Percentiles rank a stretch among this genome's conserved stretches.
Evolutionary conservation across 352 stramenopile species (phyloP).

Genomic region (Phytophthora ohioensis): DNA sequence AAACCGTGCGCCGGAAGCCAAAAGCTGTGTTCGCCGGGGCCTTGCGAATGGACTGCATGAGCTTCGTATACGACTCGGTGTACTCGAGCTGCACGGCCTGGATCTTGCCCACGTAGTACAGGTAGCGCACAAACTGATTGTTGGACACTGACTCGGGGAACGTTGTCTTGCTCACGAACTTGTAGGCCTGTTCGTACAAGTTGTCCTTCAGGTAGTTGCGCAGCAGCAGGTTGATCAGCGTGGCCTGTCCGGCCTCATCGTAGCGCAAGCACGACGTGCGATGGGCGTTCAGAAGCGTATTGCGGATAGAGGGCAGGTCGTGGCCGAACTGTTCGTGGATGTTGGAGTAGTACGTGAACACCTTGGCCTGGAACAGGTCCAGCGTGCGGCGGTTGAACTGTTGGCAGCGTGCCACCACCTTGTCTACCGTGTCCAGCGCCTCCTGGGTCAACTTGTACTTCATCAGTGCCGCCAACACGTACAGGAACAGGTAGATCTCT

Average conservation of each 20-base stretch:
- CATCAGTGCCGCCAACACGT: slow-evolving; percentile 74
- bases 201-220: slow-evolving; percentile 92
- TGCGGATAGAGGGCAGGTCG: slow-evolving; percentile 69
- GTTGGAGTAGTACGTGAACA: slow-evolving; percentile 81
- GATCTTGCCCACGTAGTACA: slow-evolving; percentile 97
- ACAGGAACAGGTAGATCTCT: slow-evolving; percentile 87
- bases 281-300: slow-evolving; percentile 79
- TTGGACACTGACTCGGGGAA: slow-evolving; percentile 95
- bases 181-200: slow-evolving; percentile 93
- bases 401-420: slow-evolving; percentile 67
- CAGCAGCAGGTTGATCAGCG: slow-evolving; percentile 92
- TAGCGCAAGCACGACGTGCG: slow-evolving; percentile 90
- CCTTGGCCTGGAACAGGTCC: slow-evolving; percentile 81
- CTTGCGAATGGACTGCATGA: slow-evolving; percentile 97
- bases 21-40: slow-evolving; percentile 95
- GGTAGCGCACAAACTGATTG: slow-evolving; percentile 98
- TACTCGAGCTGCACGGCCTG: slow-evolving; percentile 98
- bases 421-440: slow-evolving; percentile 61
- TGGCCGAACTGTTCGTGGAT: slow-evolving; percentile 76
- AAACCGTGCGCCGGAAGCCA: slow-evolving; percentile 96
- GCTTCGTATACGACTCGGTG: slow-evolving; percentile 95
- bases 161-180: slow-evolving; percentile 91
- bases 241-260: slow-evolving; percentile 92
- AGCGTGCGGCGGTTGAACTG: slow-evolving; percentile 86
- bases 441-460: slow-evolving; percentile 73